Conservation (phyloP, 495 filamentous ascomycete genomes). For the Hypoxylon cercidicola region DNA sequence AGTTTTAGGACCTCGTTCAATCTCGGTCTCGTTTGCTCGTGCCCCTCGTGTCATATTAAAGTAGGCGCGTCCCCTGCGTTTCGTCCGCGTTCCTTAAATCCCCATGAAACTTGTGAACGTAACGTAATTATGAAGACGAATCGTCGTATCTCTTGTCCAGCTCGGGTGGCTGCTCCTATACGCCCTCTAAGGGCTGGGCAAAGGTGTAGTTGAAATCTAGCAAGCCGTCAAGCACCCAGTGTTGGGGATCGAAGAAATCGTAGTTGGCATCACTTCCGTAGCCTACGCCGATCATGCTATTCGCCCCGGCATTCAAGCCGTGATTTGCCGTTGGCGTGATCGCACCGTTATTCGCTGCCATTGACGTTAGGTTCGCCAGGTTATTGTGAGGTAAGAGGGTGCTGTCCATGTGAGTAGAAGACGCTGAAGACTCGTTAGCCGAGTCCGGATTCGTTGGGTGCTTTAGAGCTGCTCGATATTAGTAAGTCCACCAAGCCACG, state of each 20-base stretch:
- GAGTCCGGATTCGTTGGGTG: conserved; percentile 89
- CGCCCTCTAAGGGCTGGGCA: conserved; percentile 58
- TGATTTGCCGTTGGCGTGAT: conserved; percentile 58
- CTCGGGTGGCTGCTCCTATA: conserved; percentile 39
- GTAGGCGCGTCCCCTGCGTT: neutral
- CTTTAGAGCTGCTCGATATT: conserved; percentile 71
- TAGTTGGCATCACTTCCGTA: conserved; percentile 72
- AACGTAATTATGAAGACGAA: neutral
- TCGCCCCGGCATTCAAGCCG: conserved; percentile 52
- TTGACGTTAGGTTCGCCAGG: conserved; percentile 41
- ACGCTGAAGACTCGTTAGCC: conserved; percentile 75
- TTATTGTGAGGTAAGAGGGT: conserved; percentile 58
- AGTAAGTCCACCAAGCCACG: conserved; percentile 40
- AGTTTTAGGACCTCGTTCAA: conserved; percentile 9
- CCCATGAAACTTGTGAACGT: neutral
- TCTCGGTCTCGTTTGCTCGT: conserved; percentile 18
- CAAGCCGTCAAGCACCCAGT: conserved; percentile 89
- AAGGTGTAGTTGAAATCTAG: conserved; percentile 80
- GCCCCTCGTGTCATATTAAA: conserved; percentile 12
- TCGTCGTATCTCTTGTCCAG: too few relatives aligned
- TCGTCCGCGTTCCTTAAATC: neutral
- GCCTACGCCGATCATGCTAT: conserved; percentile 56
- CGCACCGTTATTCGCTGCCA: conserved; percentile 55
- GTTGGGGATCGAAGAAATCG: conserved; percentile 88
- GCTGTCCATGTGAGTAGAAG: conserved; percentile 68